Conservation (phyloP, 805 yeast species). For the Yamadazyma akitaensis region DNA sequence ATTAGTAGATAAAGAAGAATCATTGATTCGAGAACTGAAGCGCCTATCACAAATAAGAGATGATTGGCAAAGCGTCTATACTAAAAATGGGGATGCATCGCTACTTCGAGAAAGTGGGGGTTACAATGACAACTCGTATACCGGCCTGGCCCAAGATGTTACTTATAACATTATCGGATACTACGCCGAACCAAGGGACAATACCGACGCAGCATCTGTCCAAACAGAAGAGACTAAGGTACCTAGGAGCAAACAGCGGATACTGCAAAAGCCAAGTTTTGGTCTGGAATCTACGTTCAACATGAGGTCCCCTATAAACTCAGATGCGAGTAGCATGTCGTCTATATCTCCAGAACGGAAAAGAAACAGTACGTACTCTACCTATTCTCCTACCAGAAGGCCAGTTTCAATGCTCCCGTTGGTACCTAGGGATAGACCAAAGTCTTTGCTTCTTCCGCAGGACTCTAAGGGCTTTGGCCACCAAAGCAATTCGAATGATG, state of each 20-base stretch:
- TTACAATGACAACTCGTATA: neutral
- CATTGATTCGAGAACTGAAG: slow-evolving; percentile 1
- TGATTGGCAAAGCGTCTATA: slow-evolving; percentile 2
- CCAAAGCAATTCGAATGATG: too few species aligned
- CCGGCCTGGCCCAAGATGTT: neutral
- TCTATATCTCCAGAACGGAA: neutral
- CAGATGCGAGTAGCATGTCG: too few species aligned
- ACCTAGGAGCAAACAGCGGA: neutral
- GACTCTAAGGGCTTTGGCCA: too few species aligned
- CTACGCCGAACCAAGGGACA: neutral
- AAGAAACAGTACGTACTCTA: neutral
- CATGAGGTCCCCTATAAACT: too few species aligned
- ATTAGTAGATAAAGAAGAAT: neutral
- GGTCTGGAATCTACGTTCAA: too few species aligned
- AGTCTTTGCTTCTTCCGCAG: neutral
- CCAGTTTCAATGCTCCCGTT: neutral
- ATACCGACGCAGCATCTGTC: neutral
- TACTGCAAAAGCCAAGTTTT: too few species aligned
- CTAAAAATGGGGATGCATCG: neutral
- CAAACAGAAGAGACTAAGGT: slow-evolving; percentile 1
- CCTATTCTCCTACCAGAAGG: neutral
- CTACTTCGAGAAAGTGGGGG: neutral
- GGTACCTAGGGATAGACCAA: neutral
- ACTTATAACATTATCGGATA: neutral
- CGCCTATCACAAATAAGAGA: slow-evolving; percentile 1